Base-by-base conservation (phyloP, 305 asterid species). In the Striga hermonthica region DNA sequence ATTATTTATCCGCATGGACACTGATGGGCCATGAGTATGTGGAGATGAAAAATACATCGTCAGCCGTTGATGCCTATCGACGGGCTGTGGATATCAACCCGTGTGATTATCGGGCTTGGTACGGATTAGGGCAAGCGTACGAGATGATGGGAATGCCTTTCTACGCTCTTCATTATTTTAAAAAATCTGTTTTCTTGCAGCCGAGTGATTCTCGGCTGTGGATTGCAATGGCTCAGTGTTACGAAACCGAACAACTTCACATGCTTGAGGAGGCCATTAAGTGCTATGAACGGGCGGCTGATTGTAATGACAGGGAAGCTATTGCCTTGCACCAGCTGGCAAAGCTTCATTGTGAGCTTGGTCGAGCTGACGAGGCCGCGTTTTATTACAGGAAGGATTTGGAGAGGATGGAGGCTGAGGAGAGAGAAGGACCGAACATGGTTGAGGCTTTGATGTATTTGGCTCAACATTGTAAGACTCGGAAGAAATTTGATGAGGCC, bases 191-290 rank as follows among this genome's bases (percentile, higher is more conserved):
- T 31, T 94, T 86, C 78, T 81, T 90, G 79, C 99, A 94, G 83
- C 97, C 91, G 12, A 88, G 50, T 39, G 99, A 94, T 80, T 88
- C 95, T 65, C 83, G 99, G 64, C 62, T 94, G 79, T 90, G 96
- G 99, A 94, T 90, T 10, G 97, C 97, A 1, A 88, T 94, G 96
- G 96, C 97, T 7, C 95, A 86, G 72, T 94, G 96, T 77, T 90
- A 81, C 38, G 95, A 90, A 72, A 79, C 96, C 0, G 91, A 94
- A 39, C 91, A 90, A 77, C 85, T 94, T 68, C 88, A 71, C 73
- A 88, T 85, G 96, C 86, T 84, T 1, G 99, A 94, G 74, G 93
- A 90, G 73, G 97, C 97, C 66, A 88, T 94, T 65, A 90, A 88
- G 62, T 93, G 96, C 75, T 93, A 80, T 68, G 84, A 80, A 75